Conservation (phyloP, 805 yeast genomes). For the Monosporozyma solicola region DNA sequence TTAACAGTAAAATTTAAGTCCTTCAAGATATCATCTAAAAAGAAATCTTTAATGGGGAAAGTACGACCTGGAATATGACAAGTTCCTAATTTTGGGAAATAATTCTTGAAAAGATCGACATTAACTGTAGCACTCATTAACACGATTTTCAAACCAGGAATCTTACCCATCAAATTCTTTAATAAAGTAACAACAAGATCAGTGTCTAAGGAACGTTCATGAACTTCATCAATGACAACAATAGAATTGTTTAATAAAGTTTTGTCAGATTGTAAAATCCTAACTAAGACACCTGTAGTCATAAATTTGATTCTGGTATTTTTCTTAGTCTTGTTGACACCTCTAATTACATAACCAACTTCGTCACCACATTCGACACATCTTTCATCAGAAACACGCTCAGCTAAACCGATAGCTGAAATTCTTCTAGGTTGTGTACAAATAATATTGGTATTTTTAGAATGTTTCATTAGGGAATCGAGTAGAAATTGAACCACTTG, state of each 20-base stretch:
- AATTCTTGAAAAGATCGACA: constrained; percentile 52
- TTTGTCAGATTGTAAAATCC: constrained; percentile 58
- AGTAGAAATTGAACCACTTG: constrained; percentile 86
- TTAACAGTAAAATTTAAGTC: constrained; percentile 48
- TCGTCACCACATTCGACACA: constrained; percentile 41
- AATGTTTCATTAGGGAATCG: constrained; percentile 47
- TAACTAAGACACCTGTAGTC: constrained; percentile 84
- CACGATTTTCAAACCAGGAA: constrained; percentile 51
- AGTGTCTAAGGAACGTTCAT: constrained; percentile 85
- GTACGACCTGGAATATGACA: constrained; percentile 89
- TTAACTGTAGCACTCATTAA: constrained; percentile 95
- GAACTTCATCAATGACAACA: constrained; percentile 90
- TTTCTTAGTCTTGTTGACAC: constrained; percentile 59
- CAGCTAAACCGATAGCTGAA: constrained; percentile 90
- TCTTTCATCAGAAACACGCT: constrained; percentile 83
- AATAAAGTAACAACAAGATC: constrained; percentile 75
- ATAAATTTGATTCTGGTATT: constrained; percentile 74
- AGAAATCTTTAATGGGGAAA: constrained; percentile 76
- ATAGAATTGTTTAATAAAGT: constrained; percentile 46
- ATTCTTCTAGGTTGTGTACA: constrained; percentile 97
- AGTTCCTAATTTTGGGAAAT: constrained; percentile 53
- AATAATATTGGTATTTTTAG: constrained; percentile 46
- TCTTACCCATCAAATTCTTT: constrained; percentile 44
- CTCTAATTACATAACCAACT: constrained; percentile 84
- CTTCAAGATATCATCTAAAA: constrained; percentile 56